Evolutionary conservation across 2,329 filamentous ascomycete species (phyloP), one percentile per base, ranked within the genome.

Genomic region (Aspergillus flavus): DNA sequence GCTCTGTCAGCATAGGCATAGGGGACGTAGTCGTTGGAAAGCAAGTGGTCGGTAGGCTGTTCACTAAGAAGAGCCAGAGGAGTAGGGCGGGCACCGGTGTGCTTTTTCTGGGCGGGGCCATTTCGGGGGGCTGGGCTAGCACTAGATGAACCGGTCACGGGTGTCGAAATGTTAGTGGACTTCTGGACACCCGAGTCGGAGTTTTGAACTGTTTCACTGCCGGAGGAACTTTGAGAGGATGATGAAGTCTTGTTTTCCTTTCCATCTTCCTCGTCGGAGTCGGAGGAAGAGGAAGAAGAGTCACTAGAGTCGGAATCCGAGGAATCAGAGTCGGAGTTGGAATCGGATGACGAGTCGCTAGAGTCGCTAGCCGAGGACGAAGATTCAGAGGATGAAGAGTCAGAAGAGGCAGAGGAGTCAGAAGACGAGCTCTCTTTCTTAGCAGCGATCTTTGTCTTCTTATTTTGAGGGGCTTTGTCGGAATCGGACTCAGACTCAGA

Each of bases 1-100:
- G 96, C 96, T 70, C 89, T 89, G 71, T 95, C 90, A 28, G 94
- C 94, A 80, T 98, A 99, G 67, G 91, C 89, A 76, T 97, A 93
- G 26, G 89, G 84, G 12, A 92, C 84, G 76, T 94, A 98, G 16
- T 86, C 87, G 79, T 98, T 97, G 71, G 90, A 93, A 3, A 87
- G 71, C 7, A 36, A 21, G 93, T 89, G 72, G 83, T 86, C 26
- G 92, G 90, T 66, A 81, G 80, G 71, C 87, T 86, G 76, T 89
- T 86, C 78, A 86, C 88, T 74, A 87, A 87, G 75, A 92, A 92
- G 72, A 89, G 92, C 65, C 87, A 96, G 82, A 91, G 97, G 69
- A 86, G 93, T 77, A 85, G 85, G 76, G 85, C 89, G 67, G 80
- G 83, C 79, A 64, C 76, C 83, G 55, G 71, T 78, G 73, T 80